Conservation (phyloP, 805 yeast genomes). For the Sugiyamaella valdiviana region DNA sequence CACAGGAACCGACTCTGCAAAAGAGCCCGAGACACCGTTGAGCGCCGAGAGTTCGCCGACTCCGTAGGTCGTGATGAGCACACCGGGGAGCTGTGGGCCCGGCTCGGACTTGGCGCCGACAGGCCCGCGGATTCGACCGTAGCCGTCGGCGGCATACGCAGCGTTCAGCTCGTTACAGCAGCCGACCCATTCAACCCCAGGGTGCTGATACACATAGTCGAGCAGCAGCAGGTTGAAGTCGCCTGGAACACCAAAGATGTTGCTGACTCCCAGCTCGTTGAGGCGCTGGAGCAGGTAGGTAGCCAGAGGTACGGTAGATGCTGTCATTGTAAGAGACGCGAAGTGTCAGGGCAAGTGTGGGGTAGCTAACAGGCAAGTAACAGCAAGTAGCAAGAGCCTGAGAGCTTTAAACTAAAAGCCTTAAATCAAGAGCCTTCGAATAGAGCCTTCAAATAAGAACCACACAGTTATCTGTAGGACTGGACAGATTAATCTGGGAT, state of each 20-base stretch:
- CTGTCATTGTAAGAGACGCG: conserved; percentile 7
- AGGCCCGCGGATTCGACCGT: conserved; percentile 49
- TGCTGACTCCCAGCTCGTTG: conserved; percentile 31
- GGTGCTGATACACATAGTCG: conserved; percentile 35
- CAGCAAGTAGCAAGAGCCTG: too few relatives aligned
- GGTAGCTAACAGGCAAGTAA: too few relatives aligned
- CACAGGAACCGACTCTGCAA: conserved; percentile 72
- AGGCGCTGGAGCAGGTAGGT: conserved; percentile 32
- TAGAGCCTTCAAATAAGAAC: not conserved
- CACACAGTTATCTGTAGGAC: not conserved
- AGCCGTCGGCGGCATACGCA: conserved; percentile 89
- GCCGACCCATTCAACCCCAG: conserved; percentile 65
- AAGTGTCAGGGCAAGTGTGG: not conserved
- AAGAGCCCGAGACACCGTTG: conserved; percentile 78
- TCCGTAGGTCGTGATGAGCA: conserved; percentile 69
- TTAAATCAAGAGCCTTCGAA: too few relatives aligned
- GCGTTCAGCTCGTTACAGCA: conserved; percentile 85
- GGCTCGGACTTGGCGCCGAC: not conserved
- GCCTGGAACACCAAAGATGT: conserved; percentile 41
- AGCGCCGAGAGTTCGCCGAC: conserved; percentile 85
- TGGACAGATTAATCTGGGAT: not conserved
- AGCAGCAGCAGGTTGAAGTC: conserved; percentile 39
- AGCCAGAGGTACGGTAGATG: conserved; percentile 21
- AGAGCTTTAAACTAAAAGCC: too few relatives aligned
- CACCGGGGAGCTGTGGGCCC: conserved; percentile 49